Evolutionary conservation across 306 rosid species (phyloP).

Genomic region (Glycine latifolia): DNA sequence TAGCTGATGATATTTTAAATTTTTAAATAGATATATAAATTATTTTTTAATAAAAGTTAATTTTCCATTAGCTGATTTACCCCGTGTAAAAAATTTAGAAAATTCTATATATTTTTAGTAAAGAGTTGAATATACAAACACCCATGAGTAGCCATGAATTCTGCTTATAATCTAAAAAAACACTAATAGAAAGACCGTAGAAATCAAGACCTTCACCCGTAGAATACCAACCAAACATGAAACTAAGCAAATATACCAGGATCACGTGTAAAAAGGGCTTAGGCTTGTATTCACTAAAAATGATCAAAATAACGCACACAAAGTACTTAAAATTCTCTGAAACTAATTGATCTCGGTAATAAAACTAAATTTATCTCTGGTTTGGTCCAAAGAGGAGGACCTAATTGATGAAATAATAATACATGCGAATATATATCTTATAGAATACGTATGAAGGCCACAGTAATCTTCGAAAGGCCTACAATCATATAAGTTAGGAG

Average conservation of each 20-base stretch:
- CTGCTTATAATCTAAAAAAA: too few relatives aligned
- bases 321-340: conserved; percentile 11
- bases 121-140: too few relatives aligned
- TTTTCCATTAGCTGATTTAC: too few relatives aligned
- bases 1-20: too few relatives aligned
- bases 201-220: neutral
- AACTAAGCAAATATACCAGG: neutral
- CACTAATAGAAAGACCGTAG: too few relatives aligned
- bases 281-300: neutral
- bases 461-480: conserved; percentile 45
- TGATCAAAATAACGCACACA: conserved; percentile 26
- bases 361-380: conserved; percentile 29
- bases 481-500: conserved; percentile 45
- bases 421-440: conserved; percentile 18
- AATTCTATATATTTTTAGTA: too few relatives aligned
- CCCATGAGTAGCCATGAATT: too few relatives aligned
- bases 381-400: conserved; percentile 45
- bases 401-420: conserved; percentile 37
- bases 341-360: conserved; percentile 27
- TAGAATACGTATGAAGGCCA: conserved; percentile 42
- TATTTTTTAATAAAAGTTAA: too few relatives aligned
- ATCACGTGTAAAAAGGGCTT: neutral
- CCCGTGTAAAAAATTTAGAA: too few relatives aligned
- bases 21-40: too few relatives aligned
- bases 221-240: neutral